Conservation (phyloP, 352 stramenopile genomes). For the Salisapilia sapeloensis region DNA sequence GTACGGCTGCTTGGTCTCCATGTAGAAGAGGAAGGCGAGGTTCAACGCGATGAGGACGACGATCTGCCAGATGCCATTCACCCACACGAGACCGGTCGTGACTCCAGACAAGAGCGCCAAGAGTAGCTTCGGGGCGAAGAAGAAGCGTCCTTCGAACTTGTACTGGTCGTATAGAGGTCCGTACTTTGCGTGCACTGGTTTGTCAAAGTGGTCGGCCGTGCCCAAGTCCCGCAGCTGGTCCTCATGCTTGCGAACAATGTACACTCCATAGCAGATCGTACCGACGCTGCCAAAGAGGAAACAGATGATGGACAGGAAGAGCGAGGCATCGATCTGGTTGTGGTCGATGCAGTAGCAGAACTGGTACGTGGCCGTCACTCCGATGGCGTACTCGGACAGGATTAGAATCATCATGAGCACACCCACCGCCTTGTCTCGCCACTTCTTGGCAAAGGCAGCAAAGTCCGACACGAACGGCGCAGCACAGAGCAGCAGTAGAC, state of each 20-base stretch:
- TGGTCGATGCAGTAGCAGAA: slow-evolving; percentile 71
- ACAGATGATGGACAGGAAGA: slow-evolving; percentile 46
- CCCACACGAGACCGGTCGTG: slow-evolving; percentile 67
- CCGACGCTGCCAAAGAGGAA: slow-evolving; percentile 58
- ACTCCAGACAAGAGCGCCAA: slow-evolving; percentile 56
- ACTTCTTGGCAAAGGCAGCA: slow-evolving; percentile 33
- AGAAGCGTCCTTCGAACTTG: slow-evolving; percentile 74
- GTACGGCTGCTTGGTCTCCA: slow-evolving; percentile 75
- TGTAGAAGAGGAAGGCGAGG: slow-evolving; percentile 63
- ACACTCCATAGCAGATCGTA: slow-evolving; percentile 60
- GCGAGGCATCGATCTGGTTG: slow-evolving; percentile 24
- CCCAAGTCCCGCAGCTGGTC: slow-evolving; percentile 65
- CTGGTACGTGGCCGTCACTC: slow-evolving; percentile 67
- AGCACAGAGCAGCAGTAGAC: slow-evolving; percentile 18
- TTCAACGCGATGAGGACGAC: slow-evolving; percentile 55
- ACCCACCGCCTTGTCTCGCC: slow-evolving; percentile 62
- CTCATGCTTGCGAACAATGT: slow-evolving; percentile 57
- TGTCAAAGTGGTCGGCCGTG: slow-evolving; percentile 74
- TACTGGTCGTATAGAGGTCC: slow-evolving; percentile 79
- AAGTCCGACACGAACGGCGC: slow-evolving; percentile 41
- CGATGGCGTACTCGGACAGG: slow-evolving; percentile 69
- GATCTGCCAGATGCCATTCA: slow-evolving; percentile 59
- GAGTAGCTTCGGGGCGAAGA: slow-evolving; percentile 74
- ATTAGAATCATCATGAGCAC: slow-evolving; percentile 75
- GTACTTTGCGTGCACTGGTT: slow-evolving; percentile 63